Conservation (phyloP, 257 asterid species). For the Cruciata laevipes region DNA sequence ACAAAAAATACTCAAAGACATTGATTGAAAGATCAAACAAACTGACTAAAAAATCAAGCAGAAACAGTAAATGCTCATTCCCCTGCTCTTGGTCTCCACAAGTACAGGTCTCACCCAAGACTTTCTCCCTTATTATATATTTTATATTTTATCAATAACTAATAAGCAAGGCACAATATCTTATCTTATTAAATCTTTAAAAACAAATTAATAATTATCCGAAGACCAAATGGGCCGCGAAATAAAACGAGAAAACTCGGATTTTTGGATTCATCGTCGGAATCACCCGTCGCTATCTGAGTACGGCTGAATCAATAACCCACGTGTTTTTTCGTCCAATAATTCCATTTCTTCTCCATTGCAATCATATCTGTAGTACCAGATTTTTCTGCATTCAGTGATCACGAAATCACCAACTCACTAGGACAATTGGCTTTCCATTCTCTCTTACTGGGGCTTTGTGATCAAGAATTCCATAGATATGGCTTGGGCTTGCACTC, state of each 20-base stretch:
- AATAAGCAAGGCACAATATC: too few species aligned
- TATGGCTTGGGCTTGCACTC: conserved; percentile 34
- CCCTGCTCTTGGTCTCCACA: too few species aligned
- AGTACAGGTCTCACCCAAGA: too few species aligned
- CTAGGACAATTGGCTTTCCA: not conserved
- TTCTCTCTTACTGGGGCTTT: not conserved
- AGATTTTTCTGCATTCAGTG: not conserved
- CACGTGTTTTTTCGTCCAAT: conserved; percentile 4
- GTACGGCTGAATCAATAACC: not conserved
- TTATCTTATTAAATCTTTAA: too few species aligned
- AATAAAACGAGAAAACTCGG: not conserved
- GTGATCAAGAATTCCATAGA: not conserved
- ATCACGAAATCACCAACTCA: not conserved
- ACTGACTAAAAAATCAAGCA: too few species aligned
- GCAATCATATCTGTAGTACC: not conserved
- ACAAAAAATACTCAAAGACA: too few species aligned
- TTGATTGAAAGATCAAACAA: too few species aligned
- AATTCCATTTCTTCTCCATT: not conserved
- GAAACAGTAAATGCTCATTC: too few species aligned
- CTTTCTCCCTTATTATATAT: too few species aligned
- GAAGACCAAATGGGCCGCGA: not conserved
- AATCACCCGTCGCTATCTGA: not conserved
- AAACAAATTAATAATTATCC: too few species aligned
- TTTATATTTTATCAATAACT: too few species aligned
- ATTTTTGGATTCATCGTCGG: not conserved